Percentiles rank a stretch among this genome's conserved stretches.
phyloP scores from a whole-genome alignment of 2,329 filamentous ascomycete species.

The Exophiala sideris region DNA sequence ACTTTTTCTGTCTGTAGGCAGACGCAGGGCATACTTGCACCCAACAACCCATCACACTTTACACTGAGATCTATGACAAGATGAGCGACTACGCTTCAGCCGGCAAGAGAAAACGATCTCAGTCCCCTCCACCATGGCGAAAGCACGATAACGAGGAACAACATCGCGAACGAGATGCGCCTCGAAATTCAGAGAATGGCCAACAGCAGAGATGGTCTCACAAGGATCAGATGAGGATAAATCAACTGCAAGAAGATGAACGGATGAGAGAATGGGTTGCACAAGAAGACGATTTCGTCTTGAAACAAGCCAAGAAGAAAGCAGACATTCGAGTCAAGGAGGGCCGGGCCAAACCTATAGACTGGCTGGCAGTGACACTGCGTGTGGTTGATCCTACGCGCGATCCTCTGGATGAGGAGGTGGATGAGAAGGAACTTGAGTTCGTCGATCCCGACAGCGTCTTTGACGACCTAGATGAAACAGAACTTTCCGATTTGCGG shows the following conservation, averaged over 20 bases:
- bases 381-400: conserved; percentile 82
- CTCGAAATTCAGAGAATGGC: conserved; percentile 7
- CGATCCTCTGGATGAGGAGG: conserved; percentile 77
- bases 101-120: conserved; percentile 40
- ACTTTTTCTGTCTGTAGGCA: neutral
- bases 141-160: conserved; percentile 24
- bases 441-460: conserved; percentile 78
- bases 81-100: conserved; percentile 25
- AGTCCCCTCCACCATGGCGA: conserved; percentile 41
- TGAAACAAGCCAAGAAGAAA: conserved; percentile 97
- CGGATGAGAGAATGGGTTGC: conserved; percentile 81
- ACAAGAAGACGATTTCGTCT: conserved; percentile 91
- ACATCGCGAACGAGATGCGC: conserved; percentile 16
- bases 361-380: conserved; percentile 87
- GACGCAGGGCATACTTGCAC: neutral
- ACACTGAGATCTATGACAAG: conserved; percentile 7
- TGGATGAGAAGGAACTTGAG: conserved; percentile 71
- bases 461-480: conserved; percentile 66
- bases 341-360: conserved; percentile 84
- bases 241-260: conserved; percentile 68
- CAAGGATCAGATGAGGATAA: conserved; percentile 46
- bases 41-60: neutral
- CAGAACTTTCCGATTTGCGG: conserved; percentile 71
- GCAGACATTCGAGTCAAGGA: conserved; percentile 91
- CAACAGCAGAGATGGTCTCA: conserved; percentile 23